These are phyloP conservation scores for Candida cerambycidarum DNA, from an alignment of 805 yeast genomes.

Conservation along the genomic window DNA sequence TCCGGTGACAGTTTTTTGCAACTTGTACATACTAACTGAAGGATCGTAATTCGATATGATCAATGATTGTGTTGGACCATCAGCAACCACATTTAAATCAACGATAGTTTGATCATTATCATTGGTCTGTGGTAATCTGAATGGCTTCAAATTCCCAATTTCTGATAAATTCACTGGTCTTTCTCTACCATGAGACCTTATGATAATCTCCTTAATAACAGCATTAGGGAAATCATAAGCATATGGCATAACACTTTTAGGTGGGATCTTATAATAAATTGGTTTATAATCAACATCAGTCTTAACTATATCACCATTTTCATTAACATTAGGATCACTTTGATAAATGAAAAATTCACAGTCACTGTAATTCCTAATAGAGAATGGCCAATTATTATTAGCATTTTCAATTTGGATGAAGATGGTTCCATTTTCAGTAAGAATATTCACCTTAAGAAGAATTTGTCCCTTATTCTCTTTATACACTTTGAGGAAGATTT, in stretches of 20 bases:
- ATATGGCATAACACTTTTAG: conserved; percentile 94
- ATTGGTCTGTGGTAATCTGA: conserved; percentile 61
- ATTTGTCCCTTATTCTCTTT: conserved; percentile 66
- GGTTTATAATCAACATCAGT: conserved; percentile 67
- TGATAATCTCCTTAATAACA: conserved; percentile 69
- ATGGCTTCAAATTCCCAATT: conserved; percentile 87
- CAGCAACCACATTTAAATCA: conserved; percentile 90
- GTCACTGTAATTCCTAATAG: conserved; percentile 86
- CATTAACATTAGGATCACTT: conserved; percentile 69
- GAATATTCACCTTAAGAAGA: conserved; percentile 67
- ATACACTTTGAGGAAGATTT: conserved; percentile 67
- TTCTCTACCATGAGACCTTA: conserved; percentile 71
- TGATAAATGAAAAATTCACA: conserved; percentile 86
- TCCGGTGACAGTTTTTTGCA: conserved; percentile 28
- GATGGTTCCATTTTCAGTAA: conserved; percentile 78
- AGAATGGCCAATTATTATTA: conserved; percentile 84
- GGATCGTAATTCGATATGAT: conserved; percentile 83
- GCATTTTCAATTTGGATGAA: conserved; percentile 76
- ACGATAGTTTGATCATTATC: conserved; percentile 51
- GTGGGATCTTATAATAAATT: conserved; percentile 75
- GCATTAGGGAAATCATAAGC: conserved; percentile 98
- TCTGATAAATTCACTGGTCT: conserved; percentile 85
- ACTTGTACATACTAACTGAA: conserved; percentile 69
- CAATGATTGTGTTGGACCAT: conserved; percentile 90
- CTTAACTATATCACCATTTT: conserved; percentile 55